Evolutionary conservation across 768 basidiomycete genomes (phyloP).

Genomic region (Russula vinacea): DNA sequence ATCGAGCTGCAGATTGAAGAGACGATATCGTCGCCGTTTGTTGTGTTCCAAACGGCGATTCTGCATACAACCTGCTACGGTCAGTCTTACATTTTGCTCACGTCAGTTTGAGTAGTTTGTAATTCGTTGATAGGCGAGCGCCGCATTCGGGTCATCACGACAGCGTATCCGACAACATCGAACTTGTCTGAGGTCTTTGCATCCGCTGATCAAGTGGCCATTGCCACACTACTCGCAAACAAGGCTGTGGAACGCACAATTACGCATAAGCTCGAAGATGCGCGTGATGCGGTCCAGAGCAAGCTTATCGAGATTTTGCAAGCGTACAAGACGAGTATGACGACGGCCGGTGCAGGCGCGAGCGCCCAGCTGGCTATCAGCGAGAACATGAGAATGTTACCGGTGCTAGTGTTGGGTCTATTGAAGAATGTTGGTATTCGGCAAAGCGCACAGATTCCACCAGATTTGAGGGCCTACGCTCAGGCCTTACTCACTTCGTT

Average conservation of each 20-base stretch:
- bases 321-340: conserved; percentile 95
- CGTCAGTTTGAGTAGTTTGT: background rate
- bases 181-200: conserved; percentile 87
- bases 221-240: conserved; percentile 80
- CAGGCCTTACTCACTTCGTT: conserved; percentile 88
- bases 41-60: conserved; percentile 54
- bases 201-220: conserved; percentile 84
- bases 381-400: conserved; percentile 93
- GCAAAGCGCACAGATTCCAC: conserved; percentile 95
- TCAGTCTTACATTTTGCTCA: conserved; percentile 19
- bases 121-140: conserved; percentile 48
- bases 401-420: conserved; percentile 82
- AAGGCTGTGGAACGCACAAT: conserved; percentile 90
- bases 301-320: conserved; percentile 80
- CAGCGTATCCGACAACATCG: conserved; percentile 82
- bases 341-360: conserved; percentile 87
- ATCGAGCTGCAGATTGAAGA: conserved; percentile 58
- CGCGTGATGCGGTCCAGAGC: conserved; percentile 78
- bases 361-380: conserved; percentile 90
- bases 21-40: conserved; percentile 46
- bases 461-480: conserved; percentile 93
- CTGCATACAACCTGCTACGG: conserved; percentile 54
- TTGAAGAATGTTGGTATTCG: conserved; percentile 95
- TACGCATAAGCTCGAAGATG: conserved; percentile 85
- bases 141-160: conserved; percentile 86